These are phyloP conservation scores for Phaeosphaeriaceae sp. DNA, from an alignment of 2,329 filamentous ascomycete species.

Conservation along the genomic window DNA sequence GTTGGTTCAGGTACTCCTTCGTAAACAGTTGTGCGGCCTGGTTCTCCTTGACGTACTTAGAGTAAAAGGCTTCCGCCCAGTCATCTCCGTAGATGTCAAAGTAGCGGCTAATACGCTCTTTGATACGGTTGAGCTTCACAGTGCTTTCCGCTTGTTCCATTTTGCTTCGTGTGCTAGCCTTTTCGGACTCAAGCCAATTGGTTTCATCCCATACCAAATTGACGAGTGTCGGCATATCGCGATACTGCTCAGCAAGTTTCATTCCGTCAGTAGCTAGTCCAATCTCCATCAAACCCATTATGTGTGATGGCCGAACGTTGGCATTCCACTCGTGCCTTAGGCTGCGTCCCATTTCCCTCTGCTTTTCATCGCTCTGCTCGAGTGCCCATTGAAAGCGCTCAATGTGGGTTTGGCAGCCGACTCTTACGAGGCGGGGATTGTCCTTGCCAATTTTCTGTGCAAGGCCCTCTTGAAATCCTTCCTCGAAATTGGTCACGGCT, in stretches of 20 bases:
- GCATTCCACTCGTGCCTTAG: conserved; percentile 53
- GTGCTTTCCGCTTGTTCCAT: conserved; percentile 43
- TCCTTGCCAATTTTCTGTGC: conserved; percentile 55
- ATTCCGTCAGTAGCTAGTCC: conserved; percentile 65
- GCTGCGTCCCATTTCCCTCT: conserved; percentile 55
- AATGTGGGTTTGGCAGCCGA: conserved; percentile 63
- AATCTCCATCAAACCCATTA: conserved; percentile 53
- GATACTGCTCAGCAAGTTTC: conserved; percentile 66
- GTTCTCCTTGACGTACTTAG: conserved; percentile 70
- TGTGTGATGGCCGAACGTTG: conserved; percentile 50
- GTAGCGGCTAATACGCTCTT: conserved; percentile 53
- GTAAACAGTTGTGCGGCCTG: conserved; percentile 62
- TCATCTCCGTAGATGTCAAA: conserved; percentile 70
- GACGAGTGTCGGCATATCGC: conserved; percentile 68
- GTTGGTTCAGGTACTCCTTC: conserved; percentile 70
- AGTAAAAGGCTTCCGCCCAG: conserved; percentile 80
- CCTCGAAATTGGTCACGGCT: conserved; percentile 49
- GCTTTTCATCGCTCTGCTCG: conserved; percentile 58
- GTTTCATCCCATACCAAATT: conserved; percentile 56
- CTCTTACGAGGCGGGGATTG: conserved; percentile 59
- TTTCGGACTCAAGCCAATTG: conserved; percentile 46
- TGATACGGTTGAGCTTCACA: conserved; percentile 53
- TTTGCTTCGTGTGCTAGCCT: conserved; percentile 38
- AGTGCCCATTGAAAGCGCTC: conserved; percentile 66
- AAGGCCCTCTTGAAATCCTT: conserved; percentile 38